Base-by-base conservation (phyloP, 2,329 filamentous ascomycete species). In the Hymenoscyphus occultus region DNA sequence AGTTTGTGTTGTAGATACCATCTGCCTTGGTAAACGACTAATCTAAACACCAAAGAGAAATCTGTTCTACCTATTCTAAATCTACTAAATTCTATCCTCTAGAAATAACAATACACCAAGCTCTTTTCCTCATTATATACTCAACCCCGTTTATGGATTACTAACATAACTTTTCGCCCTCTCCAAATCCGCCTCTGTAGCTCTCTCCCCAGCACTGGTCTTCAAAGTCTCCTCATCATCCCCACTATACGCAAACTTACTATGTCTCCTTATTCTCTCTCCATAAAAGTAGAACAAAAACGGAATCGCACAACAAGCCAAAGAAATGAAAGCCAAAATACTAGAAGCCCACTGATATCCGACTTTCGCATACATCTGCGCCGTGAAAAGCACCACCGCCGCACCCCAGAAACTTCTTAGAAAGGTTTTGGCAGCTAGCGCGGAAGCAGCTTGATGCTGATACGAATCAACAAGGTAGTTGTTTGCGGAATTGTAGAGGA, bases 281-380 rank as follows among this genome's bases (percentile, higher is more conserved):
- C 92, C 92, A 71, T 86, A 92, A 73, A 81, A 86, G 81, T 90
- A 96, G 78, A 97, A 96, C 32, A 91, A 76, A 75, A 89, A 96
- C 0, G 92, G 92, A 70, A 96, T 96, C 0, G 82, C 85, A 75
- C 92, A 96, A 79, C 92, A 96, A 0, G 60, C 60, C 35, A 64
- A 32, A 39, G 45, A 42, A 40, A 64, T 64, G 31, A 64, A 64
- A 12, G 58, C 62, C 22, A 64, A 45, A 13, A 64, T 2, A 60
- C 39, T 54, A 40, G 58, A 61, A 32, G 62, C 62, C 62, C 62
- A 64, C 19, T 64, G 62, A 32, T 64, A 70, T 9, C 87, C 87
- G 14, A 94, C 81, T 2, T 87, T 83, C 59, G 82, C 76, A 77
- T 92, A 93, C 91, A 95, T 94, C n/a, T 64, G 62, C 19, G 42